Base-by-base conservation (phyloP, 352 stramenopile genomes). In the Saprolegnia parasitica region DNA sequence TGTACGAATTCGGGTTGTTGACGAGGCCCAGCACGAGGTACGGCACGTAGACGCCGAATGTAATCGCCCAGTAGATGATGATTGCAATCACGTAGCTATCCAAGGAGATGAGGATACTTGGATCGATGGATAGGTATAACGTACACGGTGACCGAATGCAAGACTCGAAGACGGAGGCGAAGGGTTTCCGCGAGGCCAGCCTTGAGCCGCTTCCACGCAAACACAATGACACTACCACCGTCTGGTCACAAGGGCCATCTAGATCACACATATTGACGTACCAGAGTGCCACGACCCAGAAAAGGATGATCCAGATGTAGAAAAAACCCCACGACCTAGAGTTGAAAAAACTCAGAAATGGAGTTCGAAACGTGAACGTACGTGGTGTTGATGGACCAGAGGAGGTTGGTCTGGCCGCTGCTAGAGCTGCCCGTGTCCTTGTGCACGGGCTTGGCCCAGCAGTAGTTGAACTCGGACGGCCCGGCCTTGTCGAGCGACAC, bases 51-150 rank as follows among this genome's bases (percentile, higher is more conserved):
- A 93, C 77, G 65, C 80, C 77, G 72, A 95, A 93, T 18, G 84
- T 93, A 71, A 95, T 72, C 16, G 81, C 83, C 87, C 87, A 95
- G 76, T 95, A 95, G 65, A 95, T 91, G 75, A 95, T 92, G 70
- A 95, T 93, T n/a, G 87, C 87, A 42, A 95, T 93, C 71, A 95
- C 86, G 57, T 94, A 94, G 50, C 85, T 93, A 58, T n/a, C 20
- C 23, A 65, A 11, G n/a, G 3, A 2, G 42, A 57, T 55, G 26
- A 35, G 29, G 29, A 35, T 35, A 35, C 29, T 35, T 35, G 29
- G 29, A 35, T 35, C 2, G 29, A 35, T 35, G 29, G 29, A 35
- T 35, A 35, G 2, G 62, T 15, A 21, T 20, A 63, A 29, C 58
- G 68, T 83, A 94, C 80, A 95, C 87, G 13, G 87, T 95, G 45